These are phyloP conservation scores for Pezicula rhizophila DNA, from an alignment of 2,329 filamentous ascomycete genomes.

Conservation along the genomic window DNA sequence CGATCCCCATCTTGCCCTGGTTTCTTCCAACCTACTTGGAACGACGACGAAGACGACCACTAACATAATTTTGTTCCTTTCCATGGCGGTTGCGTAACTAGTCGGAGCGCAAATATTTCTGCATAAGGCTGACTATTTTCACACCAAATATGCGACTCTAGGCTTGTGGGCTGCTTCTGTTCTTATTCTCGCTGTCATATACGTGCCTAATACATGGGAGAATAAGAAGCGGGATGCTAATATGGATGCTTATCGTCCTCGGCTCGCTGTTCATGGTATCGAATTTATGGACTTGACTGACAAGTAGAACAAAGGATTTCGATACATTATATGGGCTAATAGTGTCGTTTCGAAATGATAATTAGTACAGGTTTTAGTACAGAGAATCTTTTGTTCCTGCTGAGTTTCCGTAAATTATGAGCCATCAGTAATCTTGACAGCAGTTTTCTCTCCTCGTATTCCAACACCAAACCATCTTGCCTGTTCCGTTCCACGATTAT, in stretches of 20 bases:
- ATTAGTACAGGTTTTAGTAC: too few relatives aligned
- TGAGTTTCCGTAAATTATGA: too few relatives aligned
- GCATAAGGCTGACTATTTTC: not conserved
- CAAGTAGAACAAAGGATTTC: conserved; percentile 3
- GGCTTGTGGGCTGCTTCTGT: not conserved
- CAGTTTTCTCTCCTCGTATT: too few relatives aligned
- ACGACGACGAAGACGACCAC: not conserved
- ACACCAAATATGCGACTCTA: not conserved
- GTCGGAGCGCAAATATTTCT: conserved; percentile 1
- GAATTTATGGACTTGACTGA: conserved; percentile 6
- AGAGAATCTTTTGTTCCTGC: too few relatives aligned
- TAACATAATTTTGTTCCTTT: not conserved
- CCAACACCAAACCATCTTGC: too few relatives aligned
- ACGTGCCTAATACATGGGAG: not conserved
- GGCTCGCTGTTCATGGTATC: not conserved
- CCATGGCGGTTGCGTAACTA: not conserved
- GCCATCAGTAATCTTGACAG: too few relatives aligned
- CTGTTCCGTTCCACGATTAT: too few relatives aligned
- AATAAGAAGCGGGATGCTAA: conserved; percentile 1
- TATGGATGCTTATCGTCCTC: too few relatives aligned
- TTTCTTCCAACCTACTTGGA: not conserved
- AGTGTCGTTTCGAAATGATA: too few relatives aligned
- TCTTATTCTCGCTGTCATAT: not conserved
- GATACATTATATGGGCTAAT: not conserved
- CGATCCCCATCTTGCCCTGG: not conserved